Evolutionary conservation across 2,329 filamentous ascomycete species (phyloP), one percentile per base, ranked within the genome.

Genomic region (Ophiostoma sp.): DNA sequence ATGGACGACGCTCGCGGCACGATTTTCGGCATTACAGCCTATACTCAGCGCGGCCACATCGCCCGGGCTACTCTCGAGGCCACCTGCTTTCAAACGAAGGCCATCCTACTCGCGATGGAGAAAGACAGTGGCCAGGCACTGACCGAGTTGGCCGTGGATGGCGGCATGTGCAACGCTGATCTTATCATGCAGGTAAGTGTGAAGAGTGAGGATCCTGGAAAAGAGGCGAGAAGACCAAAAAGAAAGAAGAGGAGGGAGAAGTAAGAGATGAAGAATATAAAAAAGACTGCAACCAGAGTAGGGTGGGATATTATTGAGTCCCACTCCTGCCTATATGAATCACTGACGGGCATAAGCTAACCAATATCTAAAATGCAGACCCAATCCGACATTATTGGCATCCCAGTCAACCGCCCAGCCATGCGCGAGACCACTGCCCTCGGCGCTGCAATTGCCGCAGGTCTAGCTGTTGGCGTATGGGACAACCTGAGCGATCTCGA

Each of bases 371-470:
- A 55, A 55, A 27, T 55, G n/a, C 16, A 89, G 83, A 92, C 90
- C 2, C 93, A 97, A 83, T 89, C 93, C 71, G 89, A 96, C 79
- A 85, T 96, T 65, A 92, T 91, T 73, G 80, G 88, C 68, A 95
- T 96, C 73, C 89, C 89, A 44, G 89, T 97, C 70, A 87, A 93
- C 76, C 87, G 93, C 38, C 93, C 93, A 0, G 84, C 87, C 68
- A 96, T 97, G 93, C 89, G 91, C 68, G 93, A 97, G 81, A 96
- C 92, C 4, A 97, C 93, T 1, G 90, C 92, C 0, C 84, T 97
- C 1, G 93, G 93, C 40, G 92, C 93, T 14, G 93, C 93, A 64
- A 94, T 96, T 73, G 92, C 93, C 16, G 93, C 93, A 7, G 93
- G 90, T n/a, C 87, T 96, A 69, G 92, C 92, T 5, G 86, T 90